Conservation (phyloP, 768 basidiomycete species). For the Lentinula lateritia region DNA sequence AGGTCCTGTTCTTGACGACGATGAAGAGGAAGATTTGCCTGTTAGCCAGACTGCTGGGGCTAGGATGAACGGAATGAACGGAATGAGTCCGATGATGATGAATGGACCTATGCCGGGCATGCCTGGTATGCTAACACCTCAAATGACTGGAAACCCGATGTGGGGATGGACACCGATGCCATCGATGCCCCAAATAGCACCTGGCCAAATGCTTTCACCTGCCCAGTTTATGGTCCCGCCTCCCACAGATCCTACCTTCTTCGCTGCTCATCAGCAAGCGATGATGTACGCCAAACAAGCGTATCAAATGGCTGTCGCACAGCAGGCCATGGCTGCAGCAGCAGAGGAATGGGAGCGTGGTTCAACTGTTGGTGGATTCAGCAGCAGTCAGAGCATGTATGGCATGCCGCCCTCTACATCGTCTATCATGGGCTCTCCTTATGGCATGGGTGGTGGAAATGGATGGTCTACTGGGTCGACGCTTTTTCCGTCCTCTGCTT, state of each 20-base stretch:
- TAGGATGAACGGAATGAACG: slow-evolving; percentile 37
- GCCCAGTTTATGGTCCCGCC: slow-evolving; percentile 38
- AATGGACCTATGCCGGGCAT: slow-evolving; percentile 22
- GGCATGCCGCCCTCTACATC: slow-evolving; percentile 22
- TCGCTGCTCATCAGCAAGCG: slow-evolving; percentile 82
- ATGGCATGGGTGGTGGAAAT: slow-evolving; percentile 31
- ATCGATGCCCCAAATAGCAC: slow-evolving; percentile 17
- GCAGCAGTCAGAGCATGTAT: slow-evolving; percentile 22
- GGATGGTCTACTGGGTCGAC: slow-evolving; percentile 41
- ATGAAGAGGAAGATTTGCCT: slow-evolving; percentile 45
- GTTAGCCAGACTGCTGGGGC: slow-evolving; percentile 34
- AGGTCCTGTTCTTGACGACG: slow-evolving; percentile 53
- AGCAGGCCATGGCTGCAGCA: slow-evolving; percentile 86
- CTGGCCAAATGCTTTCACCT: slow-evolving; percentile 33
- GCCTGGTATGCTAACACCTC: slow-evolving; percentile 5
- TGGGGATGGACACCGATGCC: slow-evolving; percentile 14
- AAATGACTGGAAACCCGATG: slow-evolving; percentile 11
- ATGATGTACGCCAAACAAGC: slow-evolving; percentile 85
- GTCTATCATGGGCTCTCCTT: slow-evolving; percentile 34
- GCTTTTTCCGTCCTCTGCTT: slow-evolving; percentile 39
- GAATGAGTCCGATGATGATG: slow-evolving; percentile 43
- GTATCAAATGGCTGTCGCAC: slow-evolving; percentile 86
- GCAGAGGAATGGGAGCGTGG: slow-evolving; percentile 88
- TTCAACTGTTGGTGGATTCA: slow-evolving; percentile 47
- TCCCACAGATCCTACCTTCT: slow-evolving; percentile 49